Percentiles rank a stretch among this genome's conserved stretches.
Conservation (phyloP, 1,139 yeast genomes). For the Pneumocystis oryctolagi region DNA sequence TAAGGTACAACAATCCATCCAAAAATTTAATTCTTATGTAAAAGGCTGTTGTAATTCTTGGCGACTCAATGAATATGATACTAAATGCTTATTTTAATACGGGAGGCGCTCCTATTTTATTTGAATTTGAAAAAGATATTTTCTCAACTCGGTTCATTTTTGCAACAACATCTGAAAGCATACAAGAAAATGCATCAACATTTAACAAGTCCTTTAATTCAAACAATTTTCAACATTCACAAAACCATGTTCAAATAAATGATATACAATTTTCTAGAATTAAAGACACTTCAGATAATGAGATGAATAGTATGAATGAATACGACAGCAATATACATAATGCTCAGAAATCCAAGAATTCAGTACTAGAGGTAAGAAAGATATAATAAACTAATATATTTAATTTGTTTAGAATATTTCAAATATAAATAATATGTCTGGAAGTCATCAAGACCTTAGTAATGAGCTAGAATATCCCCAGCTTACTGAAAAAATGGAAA, state of each 20-base stretch:
- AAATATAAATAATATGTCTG: background rate
- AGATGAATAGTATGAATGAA: background rate
- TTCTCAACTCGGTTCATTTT: conserved; percentile 7
- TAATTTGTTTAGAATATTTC: background rate
- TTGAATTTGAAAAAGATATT: conserved; percentile 12
- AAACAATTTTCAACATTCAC: background rate
- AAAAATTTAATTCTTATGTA: background rate
- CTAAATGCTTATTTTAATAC: conserved; percentile 16
- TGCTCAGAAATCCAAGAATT: background rate
- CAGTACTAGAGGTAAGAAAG: background rate
- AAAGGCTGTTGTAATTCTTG: conserved; percentile 15
- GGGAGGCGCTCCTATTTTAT: conserved; percentile 20
- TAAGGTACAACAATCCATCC: conserved; percentile 12
- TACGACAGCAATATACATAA: background rate
- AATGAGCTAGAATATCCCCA: background rate
- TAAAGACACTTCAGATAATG: background rate
- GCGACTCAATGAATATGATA: conserved; percentile 15
- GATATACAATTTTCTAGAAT: background rate
- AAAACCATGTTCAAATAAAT: background rate
- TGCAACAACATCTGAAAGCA: conserved; percentile 8
- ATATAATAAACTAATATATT: background rate
- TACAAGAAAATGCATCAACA: background rate
- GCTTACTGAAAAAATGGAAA: background rate
- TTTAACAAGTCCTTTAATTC: background rate
- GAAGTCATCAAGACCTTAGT: background rate